These are phyloP conservation scores for Calonectria montana DNA, from an alignment of 2,329 filamentous ascomycete species.

Conservation along the genomic window DNA sequence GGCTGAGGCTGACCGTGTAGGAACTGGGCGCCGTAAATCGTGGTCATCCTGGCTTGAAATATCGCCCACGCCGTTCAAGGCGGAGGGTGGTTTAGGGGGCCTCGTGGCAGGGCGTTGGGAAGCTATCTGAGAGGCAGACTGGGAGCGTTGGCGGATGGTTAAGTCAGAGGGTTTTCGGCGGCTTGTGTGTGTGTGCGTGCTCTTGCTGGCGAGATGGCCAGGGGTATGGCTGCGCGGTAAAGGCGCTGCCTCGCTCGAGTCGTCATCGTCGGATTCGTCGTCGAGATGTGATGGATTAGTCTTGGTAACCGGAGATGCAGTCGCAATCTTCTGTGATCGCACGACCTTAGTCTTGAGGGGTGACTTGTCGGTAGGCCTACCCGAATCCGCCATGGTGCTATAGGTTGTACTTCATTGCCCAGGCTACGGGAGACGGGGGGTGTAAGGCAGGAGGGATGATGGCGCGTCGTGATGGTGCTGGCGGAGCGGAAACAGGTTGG, in stretches of 20 bases:
- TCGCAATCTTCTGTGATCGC: constrained; percentile 65
- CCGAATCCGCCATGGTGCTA: constrained; percentile 58
- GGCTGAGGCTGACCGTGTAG: constrained; percentile 65
- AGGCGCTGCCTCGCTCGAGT: constrained; percentile 51
- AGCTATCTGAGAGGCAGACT: constrained; percentile 57
- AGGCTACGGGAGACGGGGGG: constrained; percentile 14
- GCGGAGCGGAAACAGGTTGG: not conserved
- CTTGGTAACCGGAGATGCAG: constrained; percentile 41
- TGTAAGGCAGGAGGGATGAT: constrained; percentile 16
- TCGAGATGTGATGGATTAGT: constrained; percentile 51
- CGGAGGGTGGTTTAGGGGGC: constrained; percentile 42
- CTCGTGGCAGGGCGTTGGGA: constrained; percentile 41
- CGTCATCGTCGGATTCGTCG: constrained; percentile 49
- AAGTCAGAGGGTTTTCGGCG: constrained; percentile 64
- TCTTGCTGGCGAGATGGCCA: constrained; percentile 70
- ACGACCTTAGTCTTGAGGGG: constrained; percentile 51
- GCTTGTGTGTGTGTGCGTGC: constrained; percentile 59
- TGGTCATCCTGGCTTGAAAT: constrained; percentile 42
- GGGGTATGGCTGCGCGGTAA: constrained; percentile 70
- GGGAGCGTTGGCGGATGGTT: constrained; percentile 65
- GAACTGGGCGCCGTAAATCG: constrained; percentile 52
- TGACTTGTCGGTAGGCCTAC: constrained; percentile 49
- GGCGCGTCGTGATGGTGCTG: constrained; percentile 22
- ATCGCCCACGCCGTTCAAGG: constrained; percentile 37
- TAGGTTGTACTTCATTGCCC: constrained; percentile 46